phyloP scores from a whole-genome alignment of 345 rosid genomes.

The Lepidium aucheri region DNA sequence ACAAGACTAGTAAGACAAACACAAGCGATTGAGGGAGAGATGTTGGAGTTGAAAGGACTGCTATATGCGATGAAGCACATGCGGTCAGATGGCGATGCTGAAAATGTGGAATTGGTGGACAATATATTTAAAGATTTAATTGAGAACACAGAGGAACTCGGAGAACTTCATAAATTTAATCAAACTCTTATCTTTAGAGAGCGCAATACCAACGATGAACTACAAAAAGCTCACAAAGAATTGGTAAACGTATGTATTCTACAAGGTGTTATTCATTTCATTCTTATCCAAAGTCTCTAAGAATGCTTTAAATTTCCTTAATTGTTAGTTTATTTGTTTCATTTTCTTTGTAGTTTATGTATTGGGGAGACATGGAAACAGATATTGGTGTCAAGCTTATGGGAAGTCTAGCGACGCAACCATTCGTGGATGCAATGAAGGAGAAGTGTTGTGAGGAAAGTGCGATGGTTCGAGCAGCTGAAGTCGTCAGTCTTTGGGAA shows the following conservation, averaged over 20 bases:
- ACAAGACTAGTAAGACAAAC: constrained; percentile 63
- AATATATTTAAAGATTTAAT: constrained; percentile 40
- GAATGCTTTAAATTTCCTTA: not conserved
- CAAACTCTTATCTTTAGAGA: constrained; percentile 75
- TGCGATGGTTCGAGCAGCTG: too few relatives aligned
- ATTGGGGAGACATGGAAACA: too few relatives aligned
- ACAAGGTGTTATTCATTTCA: not conserved
- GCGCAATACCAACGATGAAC: constrained; percentile 80
- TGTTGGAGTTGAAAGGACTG: constrained; percentile 58
- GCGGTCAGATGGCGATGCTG: not conserved
- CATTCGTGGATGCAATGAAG: too few relatives aligned
- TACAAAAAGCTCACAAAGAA: constrained; percentile 88
- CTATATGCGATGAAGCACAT: constrained; percentile 42
- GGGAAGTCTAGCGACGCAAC: too few relatives aligned
- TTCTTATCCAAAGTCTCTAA: not conserved
- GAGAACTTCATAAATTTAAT: constrained; percentile 57
- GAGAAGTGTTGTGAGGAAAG: too few relatives aligned
- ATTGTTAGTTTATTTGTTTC: not conserved
- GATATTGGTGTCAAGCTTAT: too few relatives aligned
- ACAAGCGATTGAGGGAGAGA: constrained; percentile 78
- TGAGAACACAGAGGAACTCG: constrained; percentile 57
- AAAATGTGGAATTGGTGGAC: constrained; percentile 52
- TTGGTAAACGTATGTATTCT: constrained; percentile 47
- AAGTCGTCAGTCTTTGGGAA: too few relatives aligned
- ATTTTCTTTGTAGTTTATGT: not conserved